Base-by-base conservation (phyloP, 2,329 filamentous ascomycete species). In the Biscogniauxia mediterranea region DNA sequence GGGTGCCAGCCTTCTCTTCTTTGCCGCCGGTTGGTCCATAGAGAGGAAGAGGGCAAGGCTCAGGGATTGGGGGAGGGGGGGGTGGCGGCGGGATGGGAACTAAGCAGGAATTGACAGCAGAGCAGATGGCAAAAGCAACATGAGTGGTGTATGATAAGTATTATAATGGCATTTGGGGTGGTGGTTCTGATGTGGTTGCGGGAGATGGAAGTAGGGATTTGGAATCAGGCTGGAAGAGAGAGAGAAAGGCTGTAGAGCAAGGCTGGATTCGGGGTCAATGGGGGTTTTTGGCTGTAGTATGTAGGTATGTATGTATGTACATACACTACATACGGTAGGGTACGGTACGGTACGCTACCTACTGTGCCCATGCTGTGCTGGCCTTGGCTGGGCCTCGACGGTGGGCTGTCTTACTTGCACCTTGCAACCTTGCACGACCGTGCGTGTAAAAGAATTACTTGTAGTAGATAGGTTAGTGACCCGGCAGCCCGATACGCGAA, bases 1-100 rank as follows among this genome's bases (percentile, higher is more conserved):
- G 61, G 73, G 73, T 57, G 73, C 73, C 71, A 68, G 71, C 72
- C 68, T 77, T 73, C 59, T 75, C 69, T 74, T 81, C 78, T 74
- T 78, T 72, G 65, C 71, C 68, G 68, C 77, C 64, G 73, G 73
- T 60, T 72, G 71, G 67, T 75, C 73, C 73, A 74, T 74, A 61
- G 64, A 57, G 38, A 11, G 38, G 38, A n/a, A 46, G 38, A 46
- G 15, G 15, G 38, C 38, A n/a, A 46, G 38, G 26, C 46, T 52
- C 7, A 56, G 51, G 17, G 11, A 42, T 42, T 20, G 23, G 38
- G 28, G 42, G 46, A 13, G 54, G 25, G 28, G 20, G 20, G 19
- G 11, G 7, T 13, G 7, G 54, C 46, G 17, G n/a, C 53, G 20
- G 46, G 55, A 62, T 57, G 56, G 52, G 23, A 55, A 55, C 25